A percentile compares a stretch with the other conserved stretches of the same genome.
Evolutionary conservation across 768 basidiomycete species (phyloP).

Genomic region (Termitomyces sp.): DNA sequence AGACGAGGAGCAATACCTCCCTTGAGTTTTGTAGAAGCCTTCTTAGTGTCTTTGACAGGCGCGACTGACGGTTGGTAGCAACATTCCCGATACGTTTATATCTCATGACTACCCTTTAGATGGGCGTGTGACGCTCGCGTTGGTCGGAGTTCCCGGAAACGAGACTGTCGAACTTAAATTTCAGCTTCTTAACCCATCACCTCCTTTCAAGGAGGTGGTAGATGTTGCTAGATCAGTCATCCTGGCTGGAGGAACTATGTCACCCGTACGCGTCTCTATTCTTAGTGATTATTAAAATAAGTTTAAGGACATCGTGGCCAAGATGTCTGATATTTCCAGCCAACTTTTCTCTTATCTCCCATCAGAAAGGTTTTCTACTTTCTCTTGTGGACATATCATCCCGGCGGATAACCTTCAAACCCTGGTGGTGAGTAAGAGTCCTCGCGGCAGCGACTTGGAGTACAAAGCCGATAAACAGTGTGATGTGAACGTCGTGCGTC

Average conservation of each 20-base stretch:
- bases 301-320: neutral
- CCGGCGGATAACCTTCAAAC: constrained; percentile 74
- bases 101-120: constrained; percentile 36
- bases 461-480: constrained; percentile 78
- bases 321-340: constrained; percentile 84
- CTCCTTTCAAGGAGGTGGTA: constrained; percentile 79
- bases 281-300: neutral
- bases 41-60: constrained; percentile 71
- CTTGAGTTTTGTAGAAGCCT: constrained; percentile 73
- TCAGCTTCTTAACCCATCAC: constrained; percentile 87
- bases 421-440: constrained; percentile 69
- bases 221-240: constrained; percentile 79
- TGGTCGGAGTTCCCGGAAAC: constrained; percentile 30
- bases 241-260: constrained; percentile 97
- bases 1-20: constrained; percentile 56
- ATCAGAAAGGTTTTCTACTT: constrained; percentile 58
- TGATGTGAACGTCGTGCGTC: constrained; percentile 58
- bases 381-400: constrained; percentile 92
- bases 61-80: constrained; percentile 57
- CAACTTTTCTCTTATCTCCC: constrained; percentile 75
- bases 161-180: constrained; percentile 72
- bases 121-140: constrained; percentile 64
- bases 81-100: neutral
- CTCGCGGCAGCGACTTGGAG: constrained; percentile 64
- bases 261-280: constrained; percentile 56